Base-by-base conservation (phyloP, 106 monocot genomes). In the Allium cepa region DNA sequence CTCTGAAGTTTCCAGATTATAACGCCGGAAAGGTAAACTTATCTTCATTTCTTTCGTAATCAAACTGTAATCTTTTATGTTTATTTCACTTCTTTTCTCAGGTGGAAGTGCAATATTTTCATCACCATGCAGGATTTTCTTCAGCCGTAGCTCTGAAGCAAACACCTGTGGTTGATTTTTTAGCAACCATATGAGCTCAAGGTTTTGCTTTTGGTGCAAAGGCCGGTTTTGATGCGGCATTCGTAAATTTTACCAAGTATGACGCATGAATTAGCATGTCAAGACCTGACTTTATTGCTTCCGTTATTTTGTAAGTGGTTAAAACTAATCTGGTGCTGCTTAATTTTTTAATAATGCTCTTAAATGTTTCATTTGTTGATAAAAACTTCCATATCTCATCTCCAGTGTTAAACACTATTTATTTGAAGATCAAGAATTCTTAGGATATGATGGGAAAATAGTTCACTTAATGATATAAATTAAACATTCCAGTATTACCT, bases 51-150 rank as follows among this genome's bases (percentile, higher is more conserved):
- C 5, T 67, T 67, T 52, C 6, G 2, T 26, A 49, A 4, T 11
- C n/a, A 67, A 27, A 11, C 18, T 67, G n/a, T 7, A 48, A 17
- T 2, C 45, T 49, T 64, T 64, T 64, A 15, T 17, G 50, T 67
- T 9, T 50, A 2, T 59, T 59, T 15, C 59, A 8, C 8, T 62
- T 62, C 48, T 51, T 70, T 61, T 59, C 53, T 15, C 76, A 96
- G 96, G 27, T 92, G 50, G 97, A 92, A 75, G 53, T 99, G 69
- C 92, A 99, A 76, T 90, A 92, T 78, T 92, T 92, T 68, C 97
- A 99, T 83, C 82, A 99, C 22, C 92, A 99, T 83, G 97, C 84
- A 14, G 75, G 72, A 66, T 62, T 92, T 59, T 69, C 92, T 13
- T 68, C 87, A 53, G 80, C 73, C 27, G 84, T 89, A 14, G 86